Conservation (phyloP, 1,139 yeast genomes). For the Pichia sp. region DNA sequence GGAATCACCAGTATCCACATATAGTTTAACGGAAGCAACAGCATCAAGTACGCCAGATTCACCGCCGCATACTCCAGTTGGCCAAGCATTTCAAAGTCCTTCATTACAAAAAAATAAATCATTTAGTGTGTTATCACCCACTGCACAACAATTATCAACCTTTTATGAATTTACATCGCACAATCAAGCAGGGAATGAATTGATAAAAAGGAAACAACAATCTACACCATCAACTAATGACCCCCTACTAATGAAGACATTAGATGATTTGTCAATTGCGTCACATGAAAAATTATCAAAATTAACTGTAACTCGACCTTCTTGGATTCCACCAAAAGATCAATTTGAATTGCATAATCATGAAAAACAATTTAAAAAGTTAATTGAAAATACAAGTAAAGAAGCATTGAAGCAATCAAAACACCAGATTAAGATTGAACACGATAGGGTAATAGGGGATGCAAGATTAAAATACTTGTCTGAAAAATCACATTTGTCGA, state of each 20-base stretch:
- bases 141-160: conserved; percentile 36
- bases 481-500: conserved; percentile 26
- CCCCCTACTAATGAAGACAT: conserved; percentile 21
- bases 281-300: conserved; percentile 39
- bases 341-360: conserved; percentile 35
- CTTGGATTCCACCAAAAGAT: conserved; percentile 47
- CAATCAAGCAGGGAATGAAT: conserved; percentile 32
- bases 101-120: conserved; percentile 31
- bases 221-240: conserved; percentile 5
- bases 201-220: conserved; percentile 28
- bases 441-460: conserved; percentile 30
- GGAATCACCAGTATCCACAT: background rate
- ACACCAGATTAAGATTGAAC: conserved; percentile 28
- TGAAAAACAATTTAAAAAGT: conserved; percentile 36
- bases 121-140: conserved; percentile 33
- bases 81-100: conserved; percentile 30
- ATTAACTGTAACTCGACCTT: conserved; percentile 40
- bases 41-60: background rate
- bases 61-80: background rate
- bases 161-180: conserved; percentile 37
- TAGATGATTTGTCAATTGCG: conserved; percentile 42
- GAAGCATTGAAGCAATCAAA: conserved; percentile 26
- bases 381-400: conserved; percentile 34
- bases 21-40: background rate
- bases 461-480: conserved; percentile 31